A percentile compares a stretch with the other conserved stretches of the same genome.
Conservation (phyloP, 2,329 filamentous ascomycete species). For the Acrodontium crateriforme region DNA sequence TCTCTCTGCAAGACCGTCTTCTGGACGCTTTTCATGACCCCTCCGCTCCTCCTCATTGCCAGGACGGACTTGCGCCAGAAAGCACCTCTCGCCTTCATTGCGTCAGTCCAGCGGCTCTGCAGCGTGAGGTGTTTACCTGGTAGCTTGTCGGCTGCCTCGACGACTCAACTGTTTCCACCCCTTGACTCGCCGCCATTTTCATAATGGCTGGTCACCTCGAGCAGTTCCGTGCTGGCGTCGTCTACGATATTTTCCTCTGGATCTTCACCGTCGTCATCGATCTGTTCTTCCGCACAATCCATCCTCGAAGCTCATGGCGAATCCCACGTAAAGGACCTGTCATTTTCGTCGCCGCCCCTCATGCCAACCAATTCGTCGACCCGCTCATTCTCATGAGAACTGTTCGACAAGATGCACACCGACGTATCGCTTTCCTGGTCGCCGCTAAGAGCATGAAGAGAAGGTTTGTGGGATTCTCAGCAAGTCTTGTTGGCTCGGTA, state of each 20-base stretch:
- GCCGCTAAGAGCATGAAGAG: slow-evolving; percentile 91
- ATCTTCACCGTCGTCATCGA: slow-evolving; percentile 73
- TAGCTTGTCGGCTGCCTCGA: too few species aligned
- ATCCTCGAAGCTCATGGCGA: slow-evolving; percentile 89
- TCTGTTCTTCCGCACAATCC: slow-evolving; percentile 95
- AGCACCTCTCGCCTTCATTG: too few species aligned
- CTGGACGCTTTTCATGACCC: too few species aligned
- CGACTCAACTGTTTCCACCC: too few species aligned
- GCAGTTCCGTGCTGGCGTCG: too few species aligned
- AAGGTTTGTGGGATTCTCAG: slow-evolving; percentile 75
- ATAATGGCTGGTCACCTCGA: too few species aligned
- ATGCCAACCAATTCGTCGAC: slow-evolving; percentile 98
- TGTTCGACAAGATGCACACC: slow-evolving; percentile 70
- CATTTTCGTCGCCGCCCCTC: slow-evolving; percentile 89
- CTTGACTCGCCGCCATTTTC: too few species aligned
- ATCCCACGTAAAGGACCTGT: slow-evolving; percentile 78
- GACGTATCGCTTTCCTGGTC: slow-evolving; percentile 82
- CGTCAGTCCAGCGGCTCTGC: too few species aligned
- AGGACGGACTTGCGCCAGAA: too few species aligned
- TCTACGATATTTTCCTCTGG: slow-evolving; percentile 65
- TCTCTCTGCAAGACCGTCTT: too few species aligned
- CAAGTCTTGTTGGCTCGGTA: slow-evolving; percentile 72
- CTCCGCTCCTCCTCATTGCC: too few species aligned
- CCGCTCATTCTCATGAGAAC: slow-evolving; percentile 86
- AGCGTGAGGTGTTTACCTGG: too few species aligned